Evolutionary conservation across 805 yeast species (phyloP).

Genomic region (Myxozyma kluyveri): DNA sequence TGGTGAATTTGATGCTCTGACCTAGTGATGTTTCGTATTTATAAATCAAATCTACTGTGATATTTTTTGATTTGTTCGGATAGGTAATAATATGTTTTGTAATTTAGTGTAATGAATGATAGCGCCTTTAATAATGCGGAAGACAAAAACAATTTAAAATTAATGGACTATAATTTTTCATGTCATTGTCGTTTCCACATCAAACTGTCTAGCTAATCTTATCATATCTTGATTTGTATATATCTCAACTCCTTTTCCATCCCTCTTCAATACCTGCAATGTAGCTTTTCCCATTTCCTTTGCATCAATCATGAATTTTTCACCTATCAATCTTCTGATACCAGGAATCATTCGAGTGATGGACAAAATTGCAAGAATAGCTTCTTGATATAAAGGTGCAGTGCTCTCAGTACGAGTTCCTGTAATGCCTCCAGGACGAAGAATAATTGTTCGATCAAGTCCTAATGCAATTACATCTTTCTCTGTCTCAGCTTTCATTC

Average conservation of each 20-base stretch:
- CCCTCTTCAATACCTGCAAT: slow-evolving; percentile 42
- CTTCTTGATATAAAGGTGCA: background rate
- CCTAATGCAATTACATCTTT: slow-evolving; percentile 57
- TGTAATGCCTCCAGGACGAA: slow-evolving; percentile 67
- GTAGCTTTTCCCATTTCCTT: slow-evolving; percentile 65
- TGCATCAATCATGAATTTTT: slow-evolving; percentile 54
- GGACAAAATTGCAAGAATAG: slow-evolving; percentile 2
- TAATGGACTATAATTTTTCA: too few species aligned
- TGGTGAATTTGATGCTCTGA: too few species aligned
- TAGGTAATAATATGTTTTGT: too few species aligned
- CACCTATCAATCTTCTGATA: background rate
- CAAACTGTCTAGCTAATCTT: slow-evolving; percentile 13
- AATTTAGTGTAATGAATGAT: too few species aligned
- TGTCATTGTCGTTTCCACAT: too few species aligned
- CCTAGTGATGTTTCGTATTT: too few species aligned
- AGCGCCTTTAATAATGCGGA: too few species aligned
- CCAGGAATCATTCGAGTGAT: slow-evolving; percentile 9
- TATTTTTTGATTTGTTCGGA: too few species aligned
- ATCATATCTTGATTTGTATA: slow-evolving; percentile 26
- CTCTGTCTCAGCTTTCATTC: slow-evolving; percentile 74
- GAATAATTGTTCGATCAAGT: slow-evolving; percentile 66
- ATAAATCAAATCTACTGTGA: too few species aligned
- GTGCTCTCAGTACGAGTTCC: slow-evolving; percentile 37
- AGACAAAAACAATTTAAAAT: too few species aligned
- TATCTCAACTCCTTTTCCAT: slow-evolving; percentile 32